Conservation (phyloP, 768 basidiomycete species). For the Lentinus tigrinus region DNA sequence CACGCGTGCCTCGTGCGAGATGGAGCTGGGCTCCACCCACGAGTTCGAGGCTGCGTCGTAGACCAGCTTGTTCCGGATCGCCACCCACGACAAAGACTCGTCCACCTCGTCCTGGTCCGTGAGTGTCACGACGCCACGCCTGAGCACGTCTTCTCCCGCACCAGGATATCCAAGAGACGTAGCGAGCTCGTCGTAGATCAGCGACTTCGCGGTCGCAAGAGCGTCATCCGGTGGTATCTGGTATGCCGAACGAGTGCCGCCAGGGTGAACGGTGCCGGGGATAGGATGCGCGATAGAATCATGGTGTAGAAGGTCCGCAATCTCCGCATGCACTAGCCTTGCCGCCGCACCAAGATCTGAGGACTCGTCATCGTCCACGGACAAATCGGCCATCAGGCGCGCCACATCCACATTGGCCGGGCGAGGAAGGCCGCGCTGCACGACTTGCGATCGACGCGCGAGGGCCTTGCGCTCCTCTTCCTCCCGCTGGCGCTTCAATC, state of each 20-base stretch:
- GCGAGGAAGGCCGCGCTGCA: slow-evolving; percentile 82
- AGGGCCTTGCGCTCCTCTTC: slow-evolving; percentile 78
- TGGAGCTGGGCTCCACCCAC: slow-evolving; percentile 66
- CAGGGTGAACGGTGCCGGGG: slow-evolving; percentile 80
- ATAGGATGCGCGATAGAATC: slow-evolving; percentile 87
- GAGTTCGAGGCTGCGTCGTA: slow-evolving; percentile 53
- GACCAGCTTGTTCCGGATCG: slow-evolving; percentile 56
- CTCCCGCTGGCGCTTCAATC: slow-evolving; percentile 60
- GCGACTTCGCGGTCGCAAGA: slow-evolving; percentile 63
- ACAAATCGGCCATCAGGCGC: slow-evolving; percentile 59
- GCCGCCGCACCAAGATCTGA: slow-evolving; percentile 48
- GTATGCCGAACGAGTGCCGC: slow-evolving; percentile 68
- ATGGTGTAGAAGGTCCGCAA: slow-evolving; percentile 78
- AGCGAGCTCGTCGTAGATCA: slow-evolving; percentile 81
- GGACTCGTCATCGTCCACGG: slow-evolving; percentile 44
- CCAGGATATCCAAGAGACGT: slow-evolving; percentile 79
- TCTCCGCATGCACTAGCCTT: slow-evolving; percentile 71
- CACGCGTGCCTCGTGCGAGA: slow-evolving; percentile 60
- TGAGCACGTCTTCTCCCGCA: slow-evolving; percentile 76
- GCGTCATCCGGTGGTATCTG: slow-evolving; percentile 75
- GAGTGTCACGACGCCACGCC: slow-evolving; percentile 68
- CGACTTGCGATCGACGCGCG: slow-evolving; percentile 78
- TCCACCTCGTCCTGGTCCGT: slow-evolving; percentile 61
- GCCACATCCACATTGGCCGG: slow-evolving; percentile 80
- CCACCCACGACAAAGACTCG: slow-evolving; percentile 70